These are phyloP conservation scores for Akebia trifoliata DNA, from an alignment of 164 flowering plant species.

Conservation along the genomic window DNA sequence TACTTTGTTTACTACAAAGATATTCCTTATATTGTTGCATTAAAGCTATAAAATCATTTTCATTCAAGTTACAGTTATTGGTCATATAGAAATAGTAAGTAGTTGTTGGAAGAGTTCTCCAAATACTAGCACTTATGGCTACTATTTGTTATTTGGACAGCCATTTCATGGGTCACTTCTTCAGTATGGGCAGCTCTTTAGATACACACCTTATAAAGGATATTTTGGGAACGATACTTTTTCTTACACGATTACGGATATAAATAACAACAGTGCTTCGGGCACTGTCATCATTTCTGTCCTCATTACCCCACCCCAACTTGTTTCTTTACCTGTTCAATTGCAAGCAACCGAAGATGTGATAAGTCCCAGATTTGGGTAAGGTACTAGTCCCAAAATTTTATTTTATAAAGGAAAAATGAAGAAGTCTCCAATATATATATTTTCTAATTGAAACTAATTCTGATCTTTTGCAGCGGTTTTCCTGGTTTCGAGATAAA, in stretches of 20 bases:
- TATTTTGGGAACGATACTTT: constrained; percentile 76
- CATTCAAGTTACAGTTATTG: background rate
- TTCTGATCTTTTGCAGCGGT: constrained; percentile 50
- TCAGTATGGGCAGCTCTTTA: constrained; percentile 46
- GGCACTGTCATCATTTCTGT: constrained; percentile 51
- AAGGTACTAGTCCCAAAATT: constrained; percentile 9
- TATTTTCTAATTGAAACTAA: background rate
- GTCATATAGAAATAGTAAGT: background rate
- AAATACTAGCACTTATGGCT: background rate
- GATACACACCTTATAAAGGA: constrained; percentile 78
- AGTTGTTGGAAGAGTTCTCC: background rate
- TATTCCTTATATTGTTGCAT: background rate
- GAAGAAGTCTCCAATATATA: background rate
- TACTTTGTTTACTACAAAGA: too few species aligned
- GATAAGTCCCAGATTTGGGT: constrained; percentile 74
- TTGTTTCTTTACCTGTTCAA: constrained; percentile 54
- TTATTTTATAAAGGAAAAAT: background rate
- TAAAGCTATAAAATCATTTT: background rate
- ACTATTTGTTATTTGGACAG: constrained; percentile 34
- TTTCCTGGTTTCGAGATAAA: constrained; percentile 63
- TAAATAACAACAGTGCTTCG: constrained; percentile 57
- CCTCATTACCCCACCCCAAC: constrained; percentile 72
- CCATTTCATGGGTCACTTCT: constrained; percentile 79
- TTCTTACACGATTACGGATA: constrained; percentile 56
- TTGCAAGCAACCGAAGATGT: constrained; percentile 77